A percentile compares a stretch with the other conserved stretches of the same genome.
phyloP scores from a whole-genome alignment of 345 rosid species.

The Moringa oleifera region DNA sequence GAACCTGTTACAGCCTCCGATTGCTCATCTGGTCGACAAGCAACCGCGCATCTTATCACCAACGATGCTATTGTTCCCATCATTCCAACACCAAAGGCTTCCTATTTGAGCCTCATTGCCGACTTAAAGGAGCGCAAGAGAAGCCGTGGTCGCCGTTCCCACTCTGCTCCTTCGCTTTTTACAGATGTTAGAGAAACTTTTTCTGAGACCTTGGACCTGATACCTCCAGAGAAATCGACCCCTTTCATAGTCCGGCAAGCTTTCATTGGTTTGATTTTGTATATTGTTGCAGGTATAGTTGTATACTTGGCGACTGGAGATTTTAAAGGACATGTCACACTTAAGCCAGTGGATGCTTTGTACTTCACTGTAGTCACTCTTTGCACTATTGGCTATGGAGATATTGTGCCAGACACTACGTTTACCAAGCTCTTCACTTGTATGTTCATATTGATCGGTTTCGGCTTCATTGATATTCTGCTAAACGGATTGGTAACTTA shows the following conservation, averaged over 20 bases:
- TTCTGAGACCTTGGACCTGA: constrained; percentile 19
- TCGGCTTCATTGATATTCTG: constrained; percentile 58
- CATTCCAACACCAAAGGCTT: constrained; percentile 25
- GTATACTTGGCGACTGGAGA: constrained; percentile 25
- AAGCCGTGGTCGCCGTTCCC: constrained; percentile 32
- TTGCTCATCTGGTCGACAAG: constrained; percentile 27
- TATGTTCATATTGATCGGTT: constrained; percentile 48
- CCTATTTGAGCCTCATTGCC: constrained; percentile 37
- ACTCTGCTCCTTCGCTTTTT: constrained; percentile 58
- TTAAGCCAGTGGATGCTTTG: constrained; percentile 49
- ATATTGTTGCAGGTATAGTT: constrained; percentile 30
- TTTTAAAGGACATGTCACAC: constrained; percentile 40
- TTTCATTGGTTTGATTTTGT: constrained; percentile 41
- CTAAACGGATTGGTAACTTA: constrained; percentile 55
- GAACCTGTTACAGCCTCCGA: constrained; percentile 31
- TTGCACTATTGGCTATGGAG: constrained; percentile 68
- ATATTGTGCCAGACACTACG: constrained; percentile 53
- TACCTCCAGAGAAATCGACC: constrained; percentile 17
- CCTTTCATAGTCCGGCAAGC: constrained; percentile 52
- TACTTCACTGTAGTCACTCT: constrained; percentile 65
- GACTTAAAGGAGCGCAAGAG: constrained; percentile 32
- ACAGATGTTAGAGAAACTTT: constrained; percentile 29
- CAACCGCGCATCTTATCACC: constrained; percentile 31
- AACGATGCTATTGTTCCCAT: constrained; percentile 31
- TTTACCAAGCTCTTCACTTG: constrained; percentile 58